These are phyloP conservation scores for Malassezia obtusa DNA, from an alignment of 1,284 basidiomycete genomes.

Conservation along the genomic window DNA sequence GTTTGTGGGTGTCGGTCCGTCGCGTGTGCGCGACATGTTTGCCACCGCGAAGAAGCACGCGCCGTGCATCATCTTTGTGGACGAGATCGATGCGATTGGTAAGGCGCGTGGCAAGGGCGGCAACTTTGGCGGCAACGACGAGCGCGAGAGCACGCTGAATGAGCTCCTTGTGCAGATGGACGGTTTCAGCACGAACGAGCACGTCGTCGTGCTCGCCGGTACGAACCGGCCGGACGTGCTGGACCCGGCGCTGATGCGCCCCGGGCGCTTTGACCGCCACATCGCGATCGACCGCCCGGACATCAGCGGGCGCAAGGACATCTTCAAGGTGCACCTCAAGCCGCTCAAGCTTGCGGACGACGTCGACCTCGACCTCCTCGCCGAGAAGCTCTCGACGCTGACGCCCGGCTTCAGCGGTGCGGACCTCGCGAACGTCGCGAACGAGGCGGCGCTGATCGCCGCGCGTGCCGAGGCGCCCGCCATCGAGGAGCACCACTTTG, in stretches of 20 bases:
- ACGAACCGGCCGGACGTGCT: constrained; percentile 95
- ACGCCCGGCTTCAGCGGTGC: constrained; percentile 97
- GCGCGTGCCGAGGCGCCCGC: constrained; percentile 71
- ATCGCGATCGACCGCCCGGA: constrained; percentile 93
- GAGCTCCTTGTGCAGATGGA: constrained; percentile 99
- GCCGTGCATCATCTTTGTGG: constrained; percentile 73
- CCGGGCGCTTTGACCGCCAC: constrained; percentile 93
- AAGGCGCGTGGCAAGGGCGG: constrained; percentile 85
- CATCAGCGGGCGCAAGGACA: constrained; percentile 82
- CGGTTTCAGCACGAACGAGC: constrained; percentile 89
- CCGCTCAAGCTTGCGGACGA: constrained; percentile 57
- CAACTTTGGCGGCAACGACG: constrained; percentile 87
- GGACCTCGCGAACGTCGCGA: constrained; percentile 97
- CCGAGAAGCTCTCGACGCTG: constrained; percentile 76
- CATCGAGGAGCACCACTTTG: constrained; percentile 79
- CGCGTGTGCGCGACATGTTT: constrained; percentile 92
- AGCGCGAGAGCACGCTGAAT: constrained; percentile 94
- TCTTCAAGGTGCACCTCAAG: constrained; percentile 83
- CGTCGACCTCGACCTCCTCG: constrained; percentile 44
- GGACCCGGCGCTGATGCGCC: constrained; percentile 86
- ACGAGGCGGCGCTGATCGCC: constrained; percentile 91
- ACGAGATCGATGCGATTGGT: constrained; percentile 74
- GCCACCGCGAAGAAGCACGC: constrained; percentile 94
- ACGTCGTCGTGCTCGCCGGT: constrained; percentile 90
- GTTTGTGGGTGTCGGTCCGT: constrained; percentile 98